Percentiles rank a stretch among this genome's conserved stretches.
Conservation (phyloP, 75 land plant species). For the Cunninghamia lanceolata region DNA sequence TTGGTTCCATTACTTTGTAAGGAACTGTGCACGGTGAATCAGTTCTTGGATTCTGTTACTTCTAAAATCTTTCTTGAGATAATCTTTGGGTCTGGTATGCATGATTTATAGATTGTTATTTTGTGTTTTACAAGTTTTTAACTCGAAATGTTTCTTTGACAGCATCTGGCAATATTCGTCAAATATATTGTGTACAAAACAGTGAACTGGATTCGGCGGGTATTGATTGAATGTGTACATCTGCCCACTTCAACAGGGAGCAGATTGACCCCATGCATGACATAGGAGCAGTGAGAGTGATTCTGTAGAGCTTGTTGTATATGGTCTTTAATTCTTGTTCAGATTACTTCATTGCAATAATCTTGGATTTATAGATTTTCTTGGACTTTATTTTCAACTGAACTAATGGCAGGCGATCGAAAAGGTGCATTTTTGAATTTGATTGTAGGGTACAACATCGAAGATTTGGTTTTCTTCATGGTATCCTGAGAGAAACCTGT, state of each 20-base stretch:
- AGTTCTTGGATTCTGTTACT: background rate
- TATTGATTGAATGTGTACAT: background rate
- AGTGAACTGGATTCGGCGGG: conserved; percentile 23
- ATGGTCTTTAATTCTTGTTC: background rate
- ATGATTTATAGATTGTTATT: background rate
- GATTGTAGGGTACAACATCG: conserved; percentile 6
- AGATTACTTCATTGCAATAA: background rate
- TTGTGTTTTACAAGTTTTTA: background rate
- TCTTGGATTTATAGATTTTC: conserved; percentile 8
- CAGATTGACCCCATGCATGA: background rate
- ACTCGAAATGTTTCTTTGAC: conserved; percentile 21
- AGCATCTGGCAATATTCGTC: conserved; percentile 95
- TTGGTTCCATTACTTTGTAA: background rate
- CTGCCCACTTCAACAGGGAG: background rate
- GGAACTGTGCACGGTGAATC: background rate
- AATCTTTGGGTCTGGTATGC: background rate
- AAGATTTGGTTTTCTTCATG: conserved; percentile 11
- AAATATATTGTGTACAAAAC: conserved; percentile 76
- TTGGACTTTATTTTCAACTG: background rate
- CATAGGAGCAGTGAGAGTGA: background rate
- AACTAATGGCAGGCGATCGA: conserved; percentile 4
- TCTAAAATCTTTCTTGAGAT: background rate
- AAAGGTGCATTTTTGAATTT: conserved; percentile 8
- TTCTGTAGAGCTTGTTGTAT: conserved; percentile 10
- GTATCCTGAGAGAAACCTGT: conserved; percentile 5